A percentile compares a stretch with the other conserved stretches of the same genome.
These are phyloP conservation scores for Coemansia sp. DNA, from an alignment of 192 early-diverging fungal species.

Conservation along the genomic window DNA sequence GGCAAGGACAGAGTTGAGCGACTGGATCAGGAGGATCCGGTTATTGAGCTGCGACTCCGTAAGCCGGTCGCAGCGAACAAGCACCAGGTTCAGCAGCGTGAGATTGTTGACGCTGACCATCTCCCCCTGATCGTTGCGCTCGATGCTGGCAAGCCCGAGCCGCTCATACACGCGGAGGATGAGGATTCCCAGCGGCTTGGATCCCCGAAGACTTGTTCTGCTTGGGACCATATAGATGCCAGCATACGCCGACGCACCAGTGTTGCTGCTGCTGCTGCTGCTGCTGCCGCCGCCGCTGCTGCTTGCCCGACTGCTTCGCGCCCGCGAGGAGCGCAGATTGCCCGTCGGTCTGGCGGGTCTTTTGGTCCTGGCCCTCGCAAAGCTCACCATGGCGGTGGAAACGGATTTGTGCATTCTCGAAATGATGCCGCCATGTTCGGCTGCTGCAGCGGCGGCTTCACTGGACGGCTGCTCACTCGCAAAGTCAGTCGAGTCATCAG, in stretches of 20 bases:
- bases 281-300: no score
- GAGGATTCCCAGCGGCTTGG: conserved; percentile 29
- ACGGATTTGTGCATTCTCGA: conserved; percentile 21
- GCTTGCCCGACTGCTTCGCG: not conserved
- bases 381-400: conserved; percentile 48
- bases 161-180: conserved; percentile 37
- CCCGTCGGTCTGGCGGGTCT: not conserved
- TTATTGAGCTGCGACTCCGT: conserved; percentile 64
- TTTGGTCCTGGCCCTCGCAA: conserved; percentile 37
- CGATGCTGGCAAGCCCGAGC: conserved; percentile 30
- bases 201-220: conserved; percentile 35
- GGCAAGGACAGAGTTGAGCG: conserved; percentile 64
- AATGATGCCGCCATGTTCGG: not conserved
- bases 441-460: not conserved
- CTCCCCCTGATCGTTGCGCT: conserved; percentile 31
- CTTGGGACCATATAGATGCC: conserved; percentile 44
- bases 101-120: conserved; percentile 81
- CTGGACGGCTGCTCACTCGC: not conserved
- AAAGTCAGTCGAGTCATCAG: not conserved
- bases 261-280: not conserved
- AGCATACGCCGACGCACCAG: not conserved
- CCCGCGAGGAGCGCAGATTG: not conserved
- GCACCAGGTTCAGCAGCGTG: conserved; percentile 87
- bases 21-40: conserved; percentile 68
- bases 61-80: conserved; percentile 77